A percentile compares a stretch with the other conserved stretches of the same genome.
phyloP scores from a whole-genome alignment of 2,329 filamentous ascomycete genomes.

The Dothideomycetes sp. region DNA sequence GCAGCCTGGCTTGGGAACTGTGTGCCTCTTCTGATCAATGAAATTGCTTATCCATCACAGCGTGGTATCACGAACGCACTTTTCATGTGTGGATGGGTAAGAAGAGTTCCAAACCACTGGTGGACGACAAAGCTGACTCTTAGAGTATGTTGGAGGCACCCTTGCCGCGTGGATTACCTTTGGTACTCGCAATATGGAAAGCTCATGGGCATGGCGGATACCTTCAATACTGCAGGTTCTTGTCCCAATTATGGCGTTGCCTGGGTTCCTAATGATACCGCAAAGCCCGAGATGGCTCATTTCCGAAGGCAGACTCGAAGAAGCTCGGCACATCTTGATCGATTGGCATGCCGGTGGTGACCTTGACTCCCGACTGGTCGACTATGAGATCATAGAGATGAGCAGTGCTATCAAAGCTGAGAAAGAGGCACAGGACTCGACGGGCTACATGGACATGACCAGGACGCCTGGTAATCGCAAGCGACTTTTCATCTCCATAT shows the following conservation, averaged over 20 bases:
- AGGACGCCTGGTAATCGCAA: constrained; percentile 46
- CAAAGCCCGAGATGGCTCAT: constrained; percentile 42
- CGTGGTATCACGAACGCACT: constrained; percentile 23
- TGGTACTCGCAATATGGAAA: constrained; percentile 13
- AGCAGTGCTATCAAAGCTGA: constrained; percentile 51
- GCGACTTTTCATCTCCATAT: constrained; percentile 38
- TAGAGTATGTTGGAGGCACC: constrained; percentile 12
- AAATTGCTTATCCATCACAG: constrained; percentile 33
- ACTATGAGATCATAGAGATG: constrained; percentile 58
- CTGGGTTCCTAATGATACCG: constrained; percentile 12
- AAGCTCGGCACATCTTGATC: constrained; percentile 48
- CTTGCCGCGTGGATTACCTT: constrained; percentile 15
- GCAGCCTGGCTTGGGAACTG: constrained; percentile 22
- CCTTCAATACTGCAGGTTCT: constrained; percentile 16
- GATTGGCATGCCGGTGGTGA: constrained; percentile 54
- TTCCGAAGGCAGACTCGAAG: constrained; percentile 49
- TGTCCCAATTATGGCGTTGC: constrained; percentile 13
- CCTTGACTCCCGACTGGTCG: constrained; percentile 41
- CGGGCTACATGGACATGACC: constrained; percentile 46
- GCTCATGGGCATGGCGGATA: constrained; percentile 17
- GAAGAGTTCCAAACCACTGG: too few relatives aligned
- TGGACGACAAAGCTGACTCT: too few relatives aligned
- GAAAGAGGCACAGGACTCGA: constrained; percentile 21
- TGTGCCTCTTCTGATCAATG: constrained; percentile 30
- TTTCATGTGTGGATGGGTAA: constrained; percentile 20